Conservation (phyloP, 2,329 filamentous ascomycete species). For the Sclerotinia glacialis region DNA sequence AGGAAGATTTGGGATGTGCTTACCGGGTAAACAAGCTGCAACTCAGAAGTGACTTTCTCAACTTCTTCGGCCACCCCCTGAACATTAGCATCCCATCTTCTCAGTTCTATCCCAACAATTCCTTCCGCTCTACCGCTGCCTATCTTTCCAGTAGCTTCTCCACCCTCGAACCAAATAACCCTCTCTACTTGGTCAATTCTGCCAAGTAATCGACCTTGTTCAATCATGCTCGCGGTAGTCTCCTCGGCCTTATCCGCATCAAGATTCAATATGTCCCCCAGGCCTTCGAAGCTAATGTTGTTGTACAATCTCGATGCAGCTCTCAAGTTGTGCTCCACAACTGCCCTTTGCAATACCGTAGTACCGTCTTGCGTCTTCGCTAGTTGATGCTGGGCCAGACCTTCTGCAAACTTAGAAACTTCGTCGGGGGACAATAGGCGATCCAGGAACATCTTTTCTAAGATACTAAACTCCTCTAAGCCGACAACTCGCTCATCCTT, state of each 20-base stretch:
- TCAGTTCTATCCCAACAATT: conserved; percentile 66
- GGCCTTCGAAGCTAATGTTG: conserved; percentile 72
- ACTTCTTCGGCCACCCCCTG: conserved; percentile 84
- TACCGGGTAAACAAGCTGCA: conserved; percentile 79
- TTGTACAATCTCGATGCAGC: conserved; percentile 76
- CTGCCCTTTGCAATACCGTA: conserved; percentile 88
- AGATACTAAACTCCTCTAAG: conserved; percentile 77
- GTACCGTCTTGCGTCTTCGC: conserved; percentile 86
- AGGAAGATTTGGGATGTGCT: conserved; percentile 34
- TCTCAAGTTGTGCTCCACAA: conserved; percentile 93
- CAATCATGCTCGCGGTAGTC: conserved; percentile 92
- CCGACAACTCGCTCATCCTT: conserved; percentile 82
- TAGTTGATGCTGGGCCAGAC: conserved; percentile 81
- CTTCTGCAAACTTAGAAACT: conserved; percentile 79
- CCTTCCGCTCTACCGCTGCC: conserved; percentile 64
- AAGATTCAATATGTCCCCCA: conserved; percentile 75
- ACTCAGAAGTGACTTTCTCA: conserved; percentile 76
- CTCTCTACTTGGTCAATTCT: conserved; percentile 92
- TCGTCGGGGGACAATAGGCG: conserved; percentile 77
- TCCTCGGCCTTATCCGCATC: conserved; percentile 80
- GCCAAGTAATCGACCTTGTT: conserved; percentile 83
- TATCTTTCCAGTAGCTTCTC: conserved; percentile 66
- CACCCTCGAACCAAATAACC: conserved; percentile 79
- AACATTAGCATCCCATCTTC: conserved; percentile 87
- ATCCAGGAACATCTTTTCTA: conserved; percentile 98